Base-by-base conservation (phyloP, 805 yeast genomes). In the Clavispora phyllophila region DNA sequence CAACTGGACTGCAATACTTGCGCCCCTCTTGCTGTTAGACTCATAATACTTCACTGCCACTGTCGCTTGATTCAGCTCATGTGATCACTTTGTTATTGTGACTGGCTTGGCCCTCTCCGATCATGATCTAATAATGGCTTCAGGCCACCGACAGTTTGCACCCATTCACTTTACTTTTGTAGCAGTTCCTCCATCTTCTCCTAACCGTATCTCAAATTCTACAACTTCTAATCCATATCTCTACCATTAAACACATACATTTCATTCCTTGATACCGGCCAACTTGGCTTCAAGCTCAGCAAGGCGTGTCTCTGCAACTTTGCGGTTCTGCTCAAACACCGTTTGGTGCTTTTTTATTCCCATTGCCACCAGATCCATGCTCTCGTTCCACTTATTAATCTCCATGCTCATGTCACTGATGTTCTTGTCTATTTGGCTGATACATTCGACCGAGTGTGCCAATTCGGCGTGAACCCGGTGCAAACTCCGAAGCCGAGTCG, bases 391-490 rank as follows among this genome's bases (percentile, higher is more conserved):
- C 19, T 42, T 36, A 2, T 20, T 39, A 34, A 68, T 42, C 14
- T 69, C 73, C 1, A 36, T 37, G 18, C 49, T 40, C 40, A 70
- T 43, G 12, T 50, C 53, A 3, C 40, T 43, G 20, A 70, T 36
- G n/a, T 56, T 48, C 20, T 44, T 40, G 39, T 68, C 75, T 12
- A 70, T 37, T 3, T 50, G 50, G 4, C 49, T 45, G 4, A 61
- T 55, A 9, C 57, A 48, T 5, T 50, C 49, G 22, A 64, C 58
- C 6, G 62, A 49, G n/a, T 45, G 52, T 9, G 62, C 66, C 15
- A 66, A 39, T 14, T 62, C 66, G 7, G 58, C 41, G 46, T 70
- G 74, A 2, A 66, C 56, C 3, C 46, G 42, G 41, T 65, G 62
- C 34, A 70, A 55, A 2, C 62, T 45, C 33, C 61, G 59, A 29